These are phyloP conservation scores for Phaseolus coccineus DNA, from an alignment of 331 rosid species.

Conservation along the genomic window DNA sequence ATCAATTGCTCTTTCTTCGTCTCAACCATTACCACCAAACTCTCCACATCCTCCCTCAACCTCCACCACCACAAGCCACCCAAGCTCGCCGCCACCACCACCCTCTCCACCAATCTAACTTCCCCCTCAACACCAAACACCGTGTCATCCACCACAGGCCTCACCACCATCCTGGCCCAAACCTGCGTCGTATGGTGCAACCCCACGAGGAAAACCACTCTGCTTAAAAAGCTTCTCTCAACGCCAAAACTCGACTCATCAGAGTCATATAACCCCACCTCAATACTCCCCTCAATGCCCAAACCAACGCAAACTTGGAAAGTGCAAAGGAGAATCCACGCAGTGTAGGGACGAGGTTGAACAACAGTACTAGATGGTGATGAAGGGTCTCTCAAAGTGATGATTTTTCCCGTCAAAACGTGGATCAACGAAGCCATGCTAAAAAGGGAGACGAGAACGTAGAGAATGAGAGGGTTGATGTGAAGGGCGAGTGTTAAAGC, in stretches of 20 bases:
- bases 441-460: slow-evolving; percentile 56
- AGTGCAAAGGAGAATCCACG: slow-evolving; percentile 73
- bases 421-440: slow-evolving; percentile 59
- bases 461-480: slow-evolving; percentile 58
- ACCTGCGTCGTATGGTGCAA: slow-evolving; percentile 73
- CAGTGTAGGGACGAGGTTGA: slow-evolving; percentile 52
- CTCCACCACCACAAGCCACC: slow-evolving; percentile 86
- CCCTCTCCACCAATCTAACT: slow-evolving; percentile 67
- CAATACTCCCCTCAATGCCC: slow-evolving; percentile 65
- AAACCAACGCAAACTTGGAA: slow-evolving; percentile 75
- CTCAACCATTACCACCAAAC: slow-evolving; percentile 66
- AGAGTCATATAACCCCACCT: slow-evolving; percentile 41
- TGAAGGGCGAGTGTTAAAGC: slow-evolving; percentile 44
- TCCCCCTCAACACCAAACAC: slow-evolving; percentile 54
- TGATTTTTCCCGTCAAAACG: slow-evolving; percentile 54
- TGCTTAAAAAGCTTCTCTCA: slow-evolving; percentile 54
- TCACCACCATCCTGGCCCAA: slow-evolving; percentile 79
- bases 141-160: slow-evolving; percentile 86
- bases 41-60: slow-evolving; percentile 75
- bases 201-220: slow-evolving; percentile 66
- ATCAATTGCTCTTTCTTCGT: slow-evolving; percentile 57
- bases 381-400: slow-evolving; percentile 37
- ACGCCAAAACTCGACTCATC: slow-evolving; percentile 34
- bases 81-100: slow-evolving; percentile 58
- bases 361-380: slow-evolving; percentile 1